Base-by-base conservation (phyloP, 768 basidiomycete genomes). In the Suillus lakei region DNA sequence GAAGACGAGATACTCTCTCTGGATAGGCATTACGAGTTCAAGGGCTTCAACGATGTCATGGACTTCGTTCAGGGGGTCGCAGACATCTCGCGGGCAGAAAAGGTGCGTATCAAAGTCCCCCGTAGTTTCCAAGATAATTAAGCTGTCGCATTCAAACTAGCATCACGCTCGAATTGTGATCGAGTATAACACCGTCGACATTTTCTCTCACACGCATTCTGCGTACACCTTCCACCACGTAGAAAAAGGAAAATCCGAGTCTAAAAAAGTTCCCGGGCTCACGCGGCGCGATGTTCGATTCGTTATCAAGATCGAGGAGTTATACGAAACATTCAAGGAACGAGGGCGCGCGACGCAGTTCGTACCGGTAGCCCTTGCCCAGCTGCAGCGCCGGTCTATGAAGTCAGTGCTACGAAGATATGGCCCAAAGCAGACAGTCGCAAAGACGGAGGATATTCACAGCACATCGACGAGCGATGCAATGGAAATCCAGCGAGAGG, bases 201-300 rank as follows among this genome's bases (percentile, higher is more conserved):
- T 77, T 58, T 69, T 66, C 34, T 32, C 66, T 10, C 74, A 77
- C 53, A 77, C 76, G 3, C 76, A 77, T 36, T 61, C 69, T 23
- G 77, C 77, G 7, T 59, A 46, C 23, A 32, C 18, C 30, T 68
- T 70, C 43, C 63, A 69, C 46, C 66, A 13, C 13, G 10, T 54
- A 23, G 67, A 64, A 28, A 34, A 54, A n/a, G 71, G 67, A 15
- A 54, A 67, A 56, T 41, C 55, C 5, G 64, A 66, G 21, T 50
- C 69, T 36, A 54, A 62, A 64, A 65, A 66, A 60, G 44, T 76
- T 36, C 78, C 84, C 0, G 83, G 85, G 15, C 79, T 87, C 51
- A 87, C 87, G 0, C 70, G 75, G 6, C 83, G 83, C 36, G 87
- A 88, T 66, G 63, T 86, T 38, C 83, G 86, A 54, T 73, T 86